Conservation (phyloP, 164 flowering plant genomes). For the Berberis vulgaris region DNA sequence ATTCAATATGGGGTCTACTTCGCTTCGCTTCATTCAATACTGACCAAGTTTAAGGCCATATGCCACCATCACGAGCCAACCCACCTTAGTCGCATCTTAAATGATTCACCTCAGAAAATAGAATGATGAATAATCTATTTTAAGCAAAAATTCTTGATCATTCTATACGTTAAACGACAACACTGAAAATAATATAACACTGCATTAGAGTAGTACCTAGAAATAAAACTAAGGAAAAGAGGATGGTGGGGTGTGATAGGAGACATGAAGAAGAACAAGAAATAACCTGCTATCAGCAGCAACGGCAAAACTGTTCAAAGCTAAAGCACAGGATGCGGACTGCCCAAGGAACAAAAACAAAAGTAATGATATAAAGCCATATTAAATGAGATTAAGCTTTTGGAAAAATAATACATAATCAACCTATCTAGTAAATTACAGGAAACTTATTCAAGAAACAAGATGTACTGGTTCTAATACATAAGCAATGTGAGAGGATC, state of each 20-base stretch:
- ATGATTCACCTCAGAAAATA: no score
- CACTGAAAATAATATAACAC: no score
- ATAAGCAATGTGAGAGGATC: neutral
- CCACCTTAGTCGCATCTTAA: no score
- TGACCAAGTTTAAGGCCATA: no score
- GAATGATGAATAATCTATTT: no score
- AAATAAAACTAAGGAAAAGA: neutral
- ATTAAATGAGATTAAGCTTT: neutral
- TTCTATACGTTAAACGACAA: no score
- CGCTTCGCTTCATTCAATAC: no score
- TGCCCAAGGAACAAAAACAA: conserved; percentile 26
- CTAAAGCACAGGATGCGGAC: conserved; percentile 80
- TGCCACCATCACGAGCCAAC: no score
- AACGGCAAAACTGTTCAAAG: conserved; percentile 66
- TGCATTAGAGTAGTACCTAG: no score
- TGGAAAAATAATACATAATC: neutral
- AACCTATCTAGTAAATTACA: neutral
- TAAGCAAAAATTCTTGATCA: no score
- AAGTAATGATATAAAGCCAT: neutral
- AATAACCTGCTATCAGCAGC: conserved; percentile 64
- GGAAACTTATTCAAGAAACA: neutral
- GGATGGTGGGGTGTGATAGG: neutral
- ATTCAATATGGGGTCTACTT: no score
- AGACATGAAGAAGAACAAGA: conserved; percentile 7
- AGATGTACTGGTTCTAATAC: neutral